phyloP scores from a whole-genome alignment of 441 rosid species.

The Erysimum cheiri region DNA sequence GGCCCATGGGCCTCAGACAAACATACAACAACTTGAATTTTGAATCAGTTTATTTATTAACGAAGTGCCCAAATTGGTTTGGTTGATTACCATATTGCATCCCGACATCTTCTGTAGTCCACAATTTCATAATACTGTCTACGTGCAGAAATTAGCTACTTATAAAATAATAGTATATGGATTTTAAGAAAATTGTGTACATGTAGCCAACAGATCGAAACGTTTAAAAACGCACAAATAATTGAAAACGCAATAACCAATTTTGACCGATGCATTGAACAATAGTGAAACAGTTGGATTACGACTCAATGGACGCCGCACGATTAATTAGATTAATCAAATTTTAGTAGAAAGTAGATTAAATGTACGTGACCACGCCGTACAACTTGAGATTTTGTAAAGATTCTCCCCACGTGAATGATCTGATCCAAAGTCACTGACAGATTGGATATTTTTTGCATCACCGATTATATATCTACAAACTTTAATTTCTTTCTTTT shows the following conservation, averaged over 20 bases:
- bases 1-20: not conserved
- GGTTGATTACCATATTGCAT: not conserved
- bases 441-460: conserved; percentile 29
- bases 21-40: not conserved
- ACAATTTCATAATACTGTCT: not conserved
- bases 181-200: not conserved
- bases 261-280: conserved; percentile 27
- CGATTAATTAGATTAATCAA: conserved; percentile 32
- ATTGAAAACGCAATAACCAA: not conserved
- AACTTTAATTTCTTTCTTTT: not conserved
- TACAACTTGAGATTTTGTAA: conserved; percentile 29
- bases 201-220: not conserved
- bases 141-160: not conserved
- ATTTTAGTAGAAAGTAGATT: conserved; percentile 21
- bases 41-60: not conserved
- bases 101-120: not conserved
- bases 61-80: not conserved
- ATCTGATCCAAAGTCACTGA: conserved; percentile 43
- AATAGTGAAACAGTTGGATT: conserved; percentile 4
- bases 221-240: not conserved
- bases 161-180: not conserved
- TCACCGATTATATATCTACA: conserved; percentile 9
- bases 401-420: conserved; percentile 44
- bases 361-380: conserved; percentile 45
- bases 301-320: conserved; percentile 26